phyloP scores from a whole-genome alignment of 164 flowering plant species.

The Macadamia tetraphylla region DNA sequence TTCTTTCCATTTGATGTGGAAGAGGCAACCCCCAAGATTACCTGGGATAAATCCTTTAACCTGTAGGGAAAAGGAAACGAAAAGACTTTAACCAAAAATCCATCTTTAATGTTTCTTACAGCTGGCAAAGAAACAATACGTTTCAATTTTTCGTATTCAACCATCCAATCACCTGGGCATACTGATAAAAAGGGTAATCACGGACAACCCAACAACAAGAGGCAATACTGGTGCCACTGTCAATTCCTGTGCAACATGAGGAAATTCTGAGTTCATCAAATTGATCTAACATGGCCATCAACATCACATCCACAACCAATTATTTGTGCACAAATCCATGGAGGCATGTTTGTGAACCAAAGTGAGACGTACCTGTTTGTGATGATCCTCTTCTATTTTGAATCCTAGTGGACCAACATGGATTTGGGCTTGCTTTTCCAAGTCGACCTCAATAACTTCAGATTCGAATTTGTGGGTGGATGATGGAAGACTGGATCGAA shows the following conservation, averaged over 20 bases:
- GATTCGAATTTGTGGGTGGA: slow-evolving; percentile 61
- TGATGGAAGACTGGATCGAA: slow-evolving; percentile 48
- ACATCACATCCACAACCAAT: no score
- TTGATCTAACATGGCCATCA: background rate
- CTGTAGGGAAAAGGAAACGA: slow-evolving; percentile 24
- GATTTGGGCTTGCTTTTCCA: slow-evolving; percentile 60
- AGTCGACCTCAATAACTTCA: slow-evolving; percentile 75
- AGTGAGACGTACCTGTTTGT: slow-evolving; percentile 58
- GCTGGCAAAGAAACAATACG: background rate
- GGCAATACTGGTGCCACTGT: slow-evolving; percentile 89
- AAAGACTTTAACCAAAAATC: background rate
- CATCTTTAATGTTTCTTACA: background rate
- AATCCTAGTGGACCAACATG: slow-evolving; percentile 85
- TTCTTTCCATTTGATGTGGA: slow-evolving; percentile 50
- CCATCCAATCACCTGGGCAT: slow-evolving; percentile 66
- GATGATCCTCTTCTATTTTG: slow-evolving; percentile 56
- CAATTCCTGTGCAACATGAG: slow-evolving; percentile 60
- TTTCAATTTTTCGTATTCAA: no score
- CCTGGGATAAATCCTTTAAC: slow-evolving; percentile 70
- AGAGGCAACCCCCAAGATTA: slow-evolving; percentile 32
- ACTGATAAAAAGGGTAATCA: slow-evolving; percentile 61
- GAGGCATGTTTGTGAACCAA: background rate
- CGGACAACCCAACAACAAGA: slow-evolving; percentile 66
- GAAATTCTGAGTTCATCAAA: background rate
- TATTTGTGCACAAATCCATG: background rate